Evolutionary conservation across 371 early-diverging fungal species (phyloP).

Genomic region (Rhizopus stolonifer): DNA sequence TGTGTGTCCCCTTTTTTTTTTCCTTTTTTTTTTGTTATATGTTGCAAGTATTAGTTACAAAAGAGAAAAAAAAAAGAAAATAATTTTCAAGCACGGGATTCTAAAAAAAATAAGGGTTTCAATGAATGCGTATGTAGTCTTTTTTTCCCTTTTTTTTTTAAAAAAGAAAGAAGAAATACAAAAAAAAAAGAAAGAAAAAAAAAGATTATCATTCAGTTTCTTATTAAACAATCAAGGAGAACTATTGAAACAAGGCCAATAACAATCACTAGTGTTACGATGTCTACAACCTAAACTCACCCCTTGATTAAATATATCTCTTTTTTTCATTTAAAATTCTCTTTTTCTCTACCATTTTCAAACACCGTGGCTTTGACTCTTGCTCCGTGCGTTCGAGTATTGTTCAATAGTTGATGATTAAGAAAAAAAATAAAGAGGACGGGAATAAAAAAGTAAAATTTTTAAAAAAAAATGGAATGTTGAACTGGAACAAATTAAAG

Average conservation of each 20-base stretch:
- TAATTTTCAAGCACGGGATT: constrained; percentile 26
- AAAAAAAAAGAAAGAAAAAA: constrained; percentile 5
- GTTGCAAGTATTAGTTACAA: not conserved
- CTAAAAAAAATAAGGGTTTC: constrained; percentile 11
- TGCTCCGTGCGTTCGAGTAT: too few species aligned
- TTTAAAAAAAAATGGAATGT: too few species aligned
- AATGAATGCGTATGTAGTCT: not conserved
- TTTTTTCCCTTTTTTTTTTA: constrained; percentile 1
- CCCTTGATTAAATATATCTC: too few species aligned
- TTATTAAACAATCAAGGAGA: constrained; percentile 9
- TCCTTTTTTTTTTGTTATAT: constrained; percentile 1
- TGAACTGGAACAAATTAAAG: too few species aligned
- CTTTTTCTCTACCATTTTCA: too few species aligned
- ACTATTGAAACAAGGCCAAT: constrained; percentile 31
- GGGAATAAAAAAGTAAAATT: too few species aligned
- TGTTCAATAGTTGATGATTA: too few species aligned
- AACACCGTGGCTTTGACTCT: too few species aligned
- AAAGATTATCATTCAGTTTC: constrained; percentile 1
- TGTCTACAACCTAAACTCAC: constrained; percentile 22
- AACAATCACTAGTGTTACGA: constrained; percentile 22
- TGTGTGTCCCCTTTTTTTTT: constrained; percentile 2
- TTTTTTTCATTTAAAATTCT: too few species aligned
- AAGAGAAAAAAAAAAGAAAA: not conserved
- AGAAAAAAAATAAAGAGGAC: too few species aligned
- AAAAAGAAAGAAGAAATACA: not conserved